These are phyloP conservation scores for Rhynchosporium secalis DNA, from an alignment of 2,329 filamentous ascomycete species.

Conservation along the genomic window DNA sequence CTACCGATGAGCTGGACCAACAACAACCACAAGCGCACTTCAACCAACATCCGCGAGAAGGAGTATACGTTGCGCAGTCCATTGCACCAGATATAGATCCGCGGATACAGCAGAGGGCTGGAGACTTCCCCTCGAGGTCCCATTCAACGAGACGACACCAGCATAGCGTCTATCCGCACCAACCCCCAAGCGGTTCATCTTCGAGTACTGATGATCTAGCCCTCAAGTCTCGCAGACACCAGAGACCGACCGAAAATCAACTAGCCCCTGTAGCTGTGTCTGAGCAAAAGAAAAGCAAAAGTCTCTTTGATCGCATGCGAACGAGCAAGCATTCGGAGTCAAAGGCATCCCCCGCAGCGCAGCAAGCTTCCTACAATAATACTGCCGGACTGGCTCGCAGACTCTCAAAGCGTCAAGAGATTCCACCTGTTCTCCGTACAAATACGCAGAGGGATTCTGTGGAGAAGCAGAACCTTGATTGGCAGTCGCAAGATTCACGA, in stretches of 20 bases:
- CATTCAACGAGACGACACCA: slow-evolving; percentile 34
- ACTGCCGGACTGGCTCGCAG: slow-evolving; percentile 51
- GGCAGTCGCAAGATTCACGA: slow-evolving; percentile 38
- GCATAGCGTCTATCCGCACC: slow-evolving; percentile 28
- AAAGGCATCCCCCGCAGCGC: slow-evolving; percentile 28
- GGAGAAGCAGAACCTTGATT: slow-evolving; percentile 43
- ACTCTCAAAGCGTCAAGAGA: slow-evolving; percentile 58
- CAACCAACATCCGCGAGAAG: slow-evolving; percentile 20
- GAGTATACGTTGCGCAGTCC: slow-evolving; percentile 32
- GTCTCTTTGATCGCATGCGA: slow-evolving; percentile 38
- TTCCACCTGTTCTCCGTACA: slow-evolving; percentile 45
- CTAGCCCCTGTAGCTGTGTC: slow-evolving; percentile 24
- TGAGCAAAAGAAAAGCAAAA: slow-evolving; percentile 37
- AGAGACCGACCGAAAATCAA: slow-evolving; percentile 25
- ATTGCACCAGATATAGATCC: slow-evolving; percentile 29
- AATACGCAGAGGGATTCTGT: slow-evolving; percentile 42
- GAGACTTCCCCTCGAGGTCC: slow-evolving; percentile 32
- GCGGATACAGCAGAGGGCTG: slow-evolving; percentile 29
- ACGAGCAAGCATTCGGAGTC: slow-evolving; percentile 31
- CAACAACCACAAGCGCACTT: slow-evolving; percentile 18
- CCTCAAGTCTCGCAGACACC: slow-evolving; percentile 29
- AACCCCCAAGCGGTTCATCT: slow-evolving; percentile 23
- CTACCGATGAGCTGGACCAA: slow-evolving; percentile 23
- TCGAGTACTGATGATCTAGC: slow-evolving; percentile 34
- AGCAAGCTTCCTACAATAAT: slow-evolving; percentile 47